Base-by-base conservation (phyloP, 139 green algal species). In the Chlorella sp. region DNA sequence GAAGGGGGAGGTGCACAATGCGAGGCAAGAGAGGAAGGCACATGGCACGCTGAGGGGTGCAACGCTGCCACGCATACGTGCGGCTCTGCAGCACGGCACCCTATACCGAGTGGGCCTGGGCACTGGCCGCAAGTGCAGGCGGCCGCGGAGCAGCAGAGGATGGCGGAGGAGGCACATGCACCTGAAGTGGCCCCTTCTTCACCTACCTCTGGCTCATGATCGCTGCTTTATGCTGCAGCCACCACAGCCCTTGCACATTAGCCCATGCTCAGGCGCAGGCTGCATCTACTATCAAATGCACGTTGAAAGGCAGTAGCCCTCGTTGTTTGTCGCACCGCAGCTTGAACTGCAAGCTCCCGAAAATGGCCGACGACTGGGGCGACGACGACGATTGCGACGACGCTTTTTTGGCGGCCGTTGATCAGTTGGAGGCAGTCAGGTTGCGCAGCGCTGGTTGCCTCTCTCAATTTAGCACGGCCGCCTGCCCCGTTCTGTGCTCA, bases 321-420 rank as follows among this genome's bases (percentile, higher is more conserved):
- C 16, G 22, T 81, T 53, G 0, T 1, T 18, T 57, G 5, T 57
- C 48, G 48, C 48, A 5, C 22, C 64, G 22, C 64, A 26, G 64
- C 64, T 73, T 73, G 64, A 73, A 73, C 3, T 30, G 24, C 48
- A 57, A 57, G 48, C 19, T 2, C 24, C 53, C 32, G 48, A 57
- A 57, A n/a, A 22, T 82, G 18, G 37, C 76, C 0, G 78, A 14
- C 26, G 4, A 37, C 3, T 66, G 66, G 66, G 68, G n/a, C n/a
- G n/a, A 34, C 16, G 71, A 83, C 12, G 85, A 89, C 9, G 85
- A 83, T 18, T 69, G 64, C 16, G 85, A 89, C 19, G 71, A 83
- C 48, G n/a, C 22, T 0, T 82, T 83, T 28, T 79, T 88, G 18
- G 32, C 64, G 22, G 83, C 64, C 7, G 34, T 89, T 0, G 64